Conservation (phyloP, 495 filamentous ascomycete species). For the Tuber calosporum region DNA sequence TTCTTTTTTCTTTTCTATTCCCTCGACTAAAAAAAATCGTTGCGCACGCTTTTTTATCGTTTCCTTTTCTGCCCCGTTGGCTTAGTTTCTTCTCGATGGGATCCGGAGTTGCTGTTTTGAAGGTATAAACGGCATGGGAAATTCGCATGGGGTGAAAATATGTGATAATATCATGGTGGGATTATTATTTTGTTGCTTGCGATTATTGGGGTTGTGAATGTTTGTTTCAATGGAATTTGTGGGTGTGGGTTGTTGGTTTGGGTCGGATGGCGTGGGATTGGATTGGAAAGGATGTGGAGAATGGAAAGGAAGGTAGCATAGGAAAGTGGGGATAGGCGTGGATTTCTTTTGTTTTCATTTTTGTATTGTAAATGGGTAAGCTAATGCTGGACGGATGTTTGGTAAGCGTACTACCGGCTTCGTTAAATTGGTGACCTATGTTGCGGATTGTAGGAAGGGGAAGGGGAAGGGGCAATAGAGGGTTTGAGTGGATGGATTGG, state of each 20-base stretch:
- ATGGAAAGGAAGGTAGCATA: background rate
- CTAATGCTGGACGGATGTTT: background rate
- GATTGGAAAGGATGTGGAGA: background rate
- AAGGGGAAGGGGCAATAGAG: no score
- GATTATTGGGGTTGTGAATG: background rate
- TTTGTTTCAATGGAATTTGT: background rate
- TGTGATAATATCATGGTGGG: background rate
- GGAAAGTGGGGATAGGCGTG: background rate
- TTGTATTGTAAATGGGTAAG: background rate
- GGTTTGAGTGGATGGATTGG: no score
- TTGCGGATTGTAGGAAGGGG: no score
- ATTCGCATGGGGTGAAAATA: background rate
- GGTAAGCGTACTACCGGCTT: background rate
- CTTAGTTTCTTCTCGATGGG: background rate
- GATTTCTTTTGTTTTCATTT: background rate
- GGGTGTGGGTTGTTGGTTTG: background rate
- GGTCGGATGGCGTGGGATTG: background rate
- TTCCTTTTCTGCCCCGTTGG: background rate
- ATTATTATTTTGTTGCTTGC: background rate
- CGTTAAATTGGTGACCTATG: no score
- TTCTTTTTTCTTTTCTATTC: no score
- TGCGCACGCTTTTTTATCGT: background rate
- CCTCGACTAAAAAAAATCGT: background rate
- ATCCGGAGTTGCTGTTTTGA: slow-evolving; percentile 1
- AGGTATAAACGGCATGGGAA: slow-evolving; percentile 2